phyloP scores from a whole-genome alignment of 176 grass and related monocot genomes.

The Carex pumila region DNA sequence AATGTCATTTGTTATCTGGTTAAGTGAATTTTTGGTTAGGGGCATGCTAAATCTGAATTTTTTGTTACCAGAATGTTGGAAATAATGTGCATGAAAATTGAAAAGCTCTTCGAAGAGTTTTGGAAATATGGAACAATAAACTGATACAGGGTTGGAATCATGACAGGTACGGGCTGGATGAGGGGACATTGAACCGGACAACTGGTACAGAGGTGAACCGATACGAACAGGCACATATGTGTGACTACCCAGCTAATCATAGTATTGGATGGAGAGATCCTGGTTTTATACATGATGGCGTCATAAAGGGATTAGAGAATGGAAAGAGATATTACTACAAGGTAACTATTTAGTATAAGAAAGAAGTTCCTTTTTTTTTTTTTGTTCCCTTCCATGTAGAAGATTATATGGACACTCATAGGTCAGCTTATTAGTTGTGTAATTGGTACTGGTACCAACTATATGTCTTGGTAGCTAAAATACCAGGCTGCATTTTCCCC shows the following conservation, averaged over 20 bases:
- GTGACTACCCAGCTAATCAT: conserved; percentile 59
- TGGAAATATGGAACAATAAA: neutral
- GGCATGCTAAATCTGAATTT: neutral
- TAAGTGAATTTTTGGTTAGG: neutral
- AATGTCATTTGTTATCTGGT: neutral
- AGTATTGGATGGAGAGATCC: conserved; percentile 86
- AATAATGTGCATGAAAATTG: neutral
- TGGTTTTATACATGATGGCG: conserved; percentile 81
- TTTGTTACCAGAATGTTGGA: neutral
- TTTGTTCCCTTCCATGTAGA: neutral
- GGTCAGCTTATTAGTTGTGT: neutral
- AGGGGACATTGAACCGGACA: conserved; percentile 30
- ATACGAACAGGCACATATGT: conserved; percentile 91
- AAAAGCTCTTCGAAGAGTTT: neutral
- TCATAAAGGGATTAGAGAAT: conserved; percentile 63
- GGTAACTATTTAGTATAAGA: conserved; percentile 31
- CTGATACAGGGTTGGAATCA: neutral
- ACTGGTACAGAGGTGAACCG: conserved; percentile 50
- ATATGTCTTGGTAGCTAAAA: neutral
- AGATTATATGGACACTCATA: neutral
- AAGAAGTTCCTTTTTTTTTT: neutral
- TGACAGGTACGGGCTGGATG: conserved; percentile 36
- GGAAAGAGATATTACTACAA: conserved; percentile 83
- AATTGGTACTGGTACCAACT: neutral
- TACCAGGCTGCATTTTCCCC: neutral